These are phyloP conservation scores for Colletotrichum sp. DNA, from an alignment of 2,329 filamentous ascomycete species.

Conservation along the genomic window DNA sequence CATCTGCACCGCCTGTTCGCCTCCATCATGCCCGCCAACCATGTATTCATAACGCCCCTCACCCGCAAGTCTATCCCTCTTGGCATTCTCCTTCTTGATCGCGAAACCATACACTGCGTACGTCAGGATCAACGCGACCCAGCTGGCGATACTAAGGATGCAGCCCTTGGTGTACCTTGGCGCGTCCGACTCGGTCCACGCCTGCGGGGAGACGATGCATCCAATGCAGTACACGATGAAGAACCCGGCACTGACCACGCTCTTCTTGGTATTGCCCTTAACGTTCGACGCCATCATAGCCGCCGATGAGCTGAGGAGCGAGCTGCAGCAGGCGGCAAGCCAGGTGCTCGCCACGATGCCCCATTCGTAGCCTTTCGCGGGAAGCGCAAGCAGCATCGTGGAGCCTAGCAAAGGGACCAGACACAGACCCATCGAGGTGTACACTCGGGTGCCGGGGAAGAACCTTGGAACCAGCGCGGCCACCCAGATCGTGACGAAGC, in stretches of 20 bases:
- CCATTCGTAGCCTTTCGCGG: conserved; percentile 21
- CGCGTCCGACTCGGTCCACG: conserved; percentile 26
- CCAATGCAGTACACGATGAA: conserved; percentile 31
- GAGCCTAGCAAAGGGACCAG: conserved; percentile 11
- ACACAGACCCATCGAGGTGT: conserved; percentile 26
- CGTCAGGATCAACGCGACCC: conserved; percentile 20
- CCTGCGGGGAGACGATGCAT: conserved; percentile 27
- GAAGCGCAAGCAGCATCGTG: conserved; percentile 22
- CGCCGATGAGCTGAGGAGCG: conserved; percentile 22
- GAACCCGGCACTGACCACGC: conserved; percentile 26
- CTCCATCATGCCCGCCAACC: neutral
- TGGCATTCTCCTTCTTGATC: neutral
- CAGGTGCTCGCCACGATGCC: conserved; percentile 29
- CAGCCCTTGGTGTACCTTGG: conserved; percentile 26
- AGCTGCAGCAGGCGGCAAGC: conserved; percentile 25
- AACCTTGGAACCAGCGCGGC: conserved; percentile 23
- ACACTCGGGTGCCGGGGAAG: conserved; percentile 23
- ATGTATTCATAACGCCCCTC: neutral
- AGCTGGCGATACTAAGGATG: conserved; percentile 23
- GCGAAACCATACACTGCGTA: neutral
- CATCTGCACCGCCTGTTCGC: neutral
- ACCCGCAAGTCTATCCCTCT: neutral
- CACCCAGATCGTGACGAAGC: conserved; percentile 9
- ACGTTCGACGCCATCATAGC: conserved; percentile 31
- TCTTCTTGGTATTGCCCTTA: conserved; percentile 34